Conservation (phyloP, 106 monocot genomes). For the Phalaenopsis aphrodite region DNA sequence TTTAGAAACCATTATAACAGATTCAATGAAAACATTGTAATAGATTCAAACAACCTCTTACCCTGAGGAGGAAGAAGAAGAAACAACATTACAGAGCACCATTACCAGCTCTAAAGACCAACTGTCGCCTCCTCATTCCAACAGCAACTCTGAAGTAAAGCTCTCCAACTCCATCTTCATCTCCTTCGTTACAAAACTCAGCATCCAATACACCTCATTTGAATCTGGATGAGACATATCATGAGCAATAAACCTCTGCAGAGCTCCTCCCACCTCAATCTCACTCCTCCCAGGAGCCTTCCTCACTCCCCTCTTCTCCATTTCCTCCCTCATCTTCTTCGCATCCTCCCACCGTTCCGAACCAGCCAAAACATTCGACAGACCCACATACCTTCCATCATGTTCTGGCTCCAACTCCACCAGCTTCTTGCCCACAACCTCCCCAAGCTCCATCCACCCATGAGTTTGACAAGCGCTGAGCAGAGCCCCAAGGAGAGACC, state of each 20-base stretch:
- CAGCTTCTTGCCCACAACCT: conserved; percentile 40
- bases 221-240: conserved; percentile 39
- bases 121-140: not conserved
- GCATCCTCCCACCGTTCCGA: conserved; percentile 40
- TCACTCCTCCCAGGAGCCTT: conserved; percentile 59
- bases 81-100: too few species aligned
- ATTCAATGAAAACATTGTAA: too few species aligned
- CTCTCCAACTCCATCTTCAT: conserved; percentile 34
- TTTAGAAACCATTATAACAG: too few species aligned
- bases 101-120: not conserved
- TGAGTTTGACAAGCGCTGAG: conserved; percentile 39
- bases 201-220: conserved; percentile 25
- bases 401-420: conserved; percentile 49
- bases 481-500: conserved; percentile 54
- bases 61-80: too few species aligned
- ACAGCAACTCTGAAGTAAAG: not conserved
- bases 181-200: conserved; percentile 25
- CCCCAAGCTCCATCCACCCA: conserved; percentile 39
- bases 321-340: conserved; percentile 37
- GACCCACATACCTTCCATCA: conserved; percentile 53
- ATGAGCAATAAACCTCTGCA: conserved; percentile 55
- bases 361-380: conserved; percentile 45
- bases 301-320: conserved; percentile 63
- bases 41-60: too few species aligned
- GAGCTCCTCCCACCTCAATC: conserved; percentile 34